These are phyloP conservation scores for Acanthochlamys bracteata DNA, from an alignment of 106 monocot species.

Conservation along the genomic window DNA sequence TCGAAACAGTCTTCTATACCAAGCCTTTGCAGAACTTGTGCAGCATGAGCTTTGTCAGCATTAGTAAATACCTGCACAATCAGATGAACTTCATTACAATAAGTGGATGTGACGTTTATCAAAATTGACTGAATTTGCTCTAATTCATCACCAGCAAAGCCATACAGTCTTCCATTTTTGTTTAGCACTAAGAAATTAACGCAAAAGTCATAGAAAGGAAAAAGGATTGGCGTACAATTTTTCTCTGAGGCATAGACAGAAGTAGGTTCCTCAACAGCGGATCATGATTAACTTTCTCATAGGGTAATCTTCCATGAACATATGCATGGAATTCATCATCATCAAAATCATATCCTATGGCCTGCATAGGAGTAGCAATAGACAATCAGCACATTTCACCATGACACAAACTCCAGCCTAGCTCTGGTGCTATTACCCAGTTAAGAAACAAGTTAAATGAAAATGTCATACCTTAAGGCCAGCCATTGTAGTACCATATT, in stretches of 20 bases:
- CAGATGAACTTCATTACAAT: not conserved
- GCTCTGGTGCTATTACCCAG: too few species aligned
- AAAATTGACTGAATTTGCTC: not conserved
- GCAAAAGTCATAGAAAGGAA: too few species aligned
- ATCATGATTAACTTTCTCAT: slow-evolving; percentile 68
- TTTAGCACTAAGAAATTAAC: too few species aligned
- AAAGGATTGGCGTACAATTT: slow-evolving; percentile 35
- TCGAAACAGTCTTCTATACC: slow-evolving; percentile 92
- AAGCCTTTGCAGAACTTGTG: slow-evolving; percentile 39
- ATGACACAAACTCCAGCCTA: too few species aligned
- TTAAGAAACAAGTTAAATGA: too few species aligned
- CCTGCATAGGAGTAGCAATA: slow-evolving; percentile 21
- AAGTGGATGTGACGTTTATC: not conserved
- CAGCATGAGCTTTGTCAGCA: slow-evolving; percentile 67
- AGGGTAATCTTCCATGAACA: slow-evolving; percentile 75
- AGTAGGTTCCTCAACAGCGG: slow-evolving; percentile 65
- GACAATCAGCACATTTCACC: too few species aligned
- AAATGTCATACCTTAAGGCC: slow-evolving; percentile 52
- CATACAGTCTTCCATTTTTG: not conserved
- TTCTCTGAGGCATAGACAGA: slow-evolving; percentile 65
- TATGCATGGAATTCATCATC: slow-evolving; percentile 75
- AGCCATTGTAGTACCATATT: slow-evolving; percentile 86
- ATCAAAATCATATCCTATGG: slow-evolving; percentile 59
- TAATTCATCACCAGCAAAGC: not conserved
- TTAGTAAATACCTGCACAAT: slow-evolving; percentile 77